These are phyloP conservation scores for Mollisiaceae sp. DNA, from an alignment of 2,329 filamentous ascomycete genomes.

Conservation along the genomic window DNA sequence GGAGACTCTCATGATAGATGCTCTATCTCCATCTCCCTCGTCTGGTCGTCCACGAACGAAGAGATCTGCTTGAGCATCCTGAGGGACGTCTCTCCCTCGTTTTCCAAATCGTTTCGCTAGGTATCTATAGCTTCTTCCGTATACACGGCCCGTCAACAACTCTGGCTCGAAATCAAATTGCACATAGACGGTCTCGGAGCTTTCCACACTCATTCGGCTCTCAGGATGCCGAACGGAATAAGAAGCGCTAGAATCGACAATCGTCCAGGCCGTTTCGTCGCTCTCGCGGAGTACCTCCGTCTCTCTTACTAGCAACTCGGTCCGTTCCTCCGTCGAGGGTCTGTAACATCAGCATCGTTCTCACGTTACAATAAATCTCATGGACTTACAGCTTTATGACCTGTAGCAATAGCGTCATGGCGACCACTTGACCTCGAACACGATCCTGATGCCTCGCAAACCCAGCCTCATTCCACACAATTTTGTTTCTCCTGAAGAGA, in stretches of 20 bases:
- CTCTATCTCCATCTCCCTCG: not conserved
- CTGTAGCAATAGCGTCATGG: conserved; percentile 5
- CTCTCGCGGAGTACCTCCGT: not conserved
- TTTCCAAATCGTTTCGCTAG: not conserved
- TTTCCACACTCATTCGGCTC: not conserved
- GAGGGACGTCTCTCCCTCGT: too few relatives aligned
- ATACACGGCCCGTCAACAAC: not conserved
- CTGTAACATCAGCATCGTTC: not conserved
- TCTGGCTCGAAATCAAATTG: not conserved
- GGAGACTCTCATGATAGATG: not conserved
- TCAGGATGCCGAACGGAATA: not conserved
- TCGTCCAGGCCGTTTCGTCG: conserved; percentile 10
- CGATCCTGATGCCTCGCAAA: conserved; percentile 4
- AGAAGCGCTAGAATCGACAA: not conserved
- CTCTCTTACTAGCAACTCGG: not conserved
- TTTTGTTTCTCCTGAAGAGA: not conserved
- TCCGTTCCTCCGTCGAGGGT: not conserved
- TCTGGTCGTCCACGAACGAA: not conserved
- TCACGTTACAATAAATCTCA: not conserved
- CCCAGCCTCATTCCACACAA: not conserved
- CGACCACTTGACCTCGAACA: not conserved
- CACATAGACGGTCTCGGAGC: not conserved
- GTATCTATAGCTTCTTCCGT: not conserved
- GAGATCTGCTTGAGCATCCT: not conserved
- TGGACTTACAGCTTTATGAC: conserved; percentile 5